Conservation (phyloP, 768 basidiomycete genomes). For the Phaeotremella fagi region DNA sequence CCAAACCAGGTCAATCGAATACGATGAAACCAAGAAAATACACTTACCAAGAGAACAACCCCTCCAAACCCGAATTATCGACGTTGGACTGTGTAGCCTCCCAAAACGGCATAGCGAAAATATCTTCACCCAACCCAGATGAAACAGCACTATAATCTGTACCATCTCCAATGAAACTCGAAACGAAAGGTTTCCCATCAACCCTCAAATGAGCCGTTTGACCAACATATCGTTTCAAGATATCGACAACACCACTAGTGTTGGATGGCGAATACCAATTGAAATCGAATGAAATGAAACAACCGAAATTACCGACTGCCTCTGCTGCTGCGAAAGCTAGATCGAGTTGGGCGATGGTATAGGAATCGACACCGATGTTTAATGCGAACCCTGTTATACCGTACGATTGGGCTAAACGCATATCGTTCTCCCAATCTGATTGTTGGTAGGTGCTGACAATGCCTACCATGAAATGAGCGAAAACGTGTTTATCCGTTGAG, state of each 20-base stretch:
- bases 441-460: slow-evolving; percentile 38
- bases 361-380: slow-evolving; percentile 45
- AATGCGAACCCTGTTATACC: slow-evolving; percentile 45
- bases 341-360: slow-evolving; percentile 40
- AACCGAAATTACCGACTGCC: slow-evolving; percentile 27
- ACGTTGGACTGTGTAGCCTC: slow-evolving; percentile 32
- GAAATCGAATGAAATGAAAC: slow-evolving; percentile 49
- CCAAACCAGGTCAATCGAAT: no score
- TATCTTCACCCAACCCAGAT: slow-evolving; percentile 16
- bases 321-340: slow-evolving; percentile 42
- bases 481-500: slow-evolving; percentile 30
- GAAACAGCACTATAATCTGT: slow-evolving; percentile 39
- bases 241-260: slow-evolving; percentile 14
- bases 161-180: slow-evolving; percentile 47
- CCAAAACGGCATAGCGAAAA: slow-evolving; percentile 45
- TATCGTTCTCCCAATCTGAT: slow-evolving; percentile 36
- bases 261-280: slow-evolving; percentile 44
- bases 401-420: slow-evolving; percentile 35
- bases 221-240: slow-evolving; percentile 30
- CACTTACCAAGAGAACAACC: slow-evolving; percentile 46
- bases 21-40: no score
- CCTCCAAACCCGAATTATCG: slow-evolving; percentile 24
- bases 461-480: slow-evolving; percentile 48
- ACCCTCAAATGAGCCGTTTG: slow-evolving; percentile 35
- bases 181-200: slow-evolving; percentile 43